Evolutionary conservation across 176 grass and related monocot species (phyloP).

Genomic region (Paspalum notatum): DNA sequence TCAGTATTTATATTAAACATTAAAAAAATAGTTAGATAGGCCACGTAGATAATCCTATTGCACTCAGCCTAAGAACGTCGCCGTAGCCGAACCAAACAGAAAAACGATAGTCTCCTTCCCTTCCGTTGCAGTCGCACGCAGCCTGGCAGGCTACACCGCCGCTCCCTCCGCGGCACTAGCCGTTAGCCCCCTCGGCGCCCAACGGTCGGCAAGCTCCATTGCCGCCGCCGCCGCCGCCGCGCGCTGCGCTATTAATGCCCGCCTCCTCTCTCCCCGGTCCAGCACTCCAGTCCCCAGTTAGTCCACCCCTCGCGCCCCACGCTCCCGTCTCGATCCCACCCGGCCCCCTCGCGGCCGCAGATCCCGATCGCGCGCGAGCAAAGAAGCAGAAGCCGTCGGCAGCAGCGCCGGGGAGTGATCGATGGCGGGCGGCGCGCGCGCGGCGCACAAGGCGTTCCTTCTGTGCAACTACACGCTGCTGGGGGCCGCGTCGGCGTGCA

Average conservation of each 20-base stretch:
- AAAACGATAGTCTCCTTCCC: too few species aligned
- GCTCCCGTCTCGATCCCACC: neutral
- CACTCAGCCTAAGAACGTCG: too few species aligned
- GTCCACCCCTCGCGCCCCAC: neutral
- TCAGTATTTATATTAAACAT: too few species aligned
- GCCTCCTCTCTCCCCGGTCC: neutral
- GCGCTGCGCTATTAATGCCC: neutral
- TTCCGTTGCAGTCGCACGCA: neutral
- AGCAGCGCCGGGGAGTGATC: neutral
- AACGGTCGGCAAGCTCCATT: slow-evolving; percentile 17
- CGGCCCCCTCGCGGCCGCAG: neutral
- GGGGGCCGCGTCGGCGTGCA: slow-evolving; percentile 70
- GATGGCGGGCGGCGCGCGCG: neutral
- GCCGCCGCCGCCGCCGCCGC: slow-evolving; percentile 6
- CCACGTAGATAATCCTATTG: too few species aligned
- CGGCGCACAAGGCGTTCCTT: slow-evolving; percentile 67
- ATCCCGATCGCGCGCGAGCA: neutral
- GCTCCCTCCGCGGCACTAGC: slow-evolving; percentile 14
- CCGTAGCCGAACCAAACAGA: too few species aligned
- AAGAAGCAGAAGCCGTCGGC: neutral
- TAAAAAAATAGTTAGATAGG: too few species aligned
- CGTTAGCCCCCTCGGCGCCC: neutral
- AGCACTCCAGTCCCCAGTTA: neutral
- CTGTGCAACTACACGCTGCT: slow-evolving; percentile 83
- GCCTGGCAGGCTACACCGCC: neutral